Conservation (phyloP, 2,329 filamentous ascomycete species). For the Penicillium oxalicum region DNA sequence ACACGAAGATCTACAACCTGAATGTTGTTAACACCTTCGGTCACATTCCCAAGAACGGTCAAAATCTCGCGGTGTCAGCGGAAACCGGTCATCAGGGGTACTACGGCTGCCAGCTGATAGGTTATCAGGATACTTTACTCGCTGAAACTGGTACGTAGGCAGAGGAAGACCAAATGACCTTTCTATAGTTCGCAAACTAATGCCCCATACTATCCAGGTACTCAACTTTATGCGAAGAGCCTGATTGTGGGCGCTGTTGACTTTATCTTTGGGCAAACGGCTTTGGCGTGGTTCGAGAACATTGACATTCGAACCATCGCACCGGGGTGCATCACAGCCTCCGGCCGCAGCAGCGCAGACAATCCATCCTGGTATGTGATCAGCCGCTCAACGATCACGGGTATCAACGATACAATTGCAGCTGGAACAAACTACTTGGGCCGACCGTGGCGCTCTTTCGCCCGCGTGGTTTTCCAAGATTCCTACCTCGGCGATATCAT, state of each 20-base stretch:
- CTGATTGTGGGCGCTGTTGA: conserved; percentile 25
- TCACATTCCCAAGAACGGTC: conserved; percentile 1
- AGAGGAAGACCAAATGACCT: not conserved
- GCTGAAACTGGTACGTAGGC: conserved; percentile 16
- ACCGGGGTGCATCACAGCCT: conserved; percentile 9
- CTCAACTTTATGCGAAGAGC: conserved; percentile 24
- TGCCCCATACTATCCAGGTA: conserved; percentile 11
- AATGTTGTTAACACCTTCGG: conserved; percentile 2
- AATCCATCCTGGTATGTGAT: conserved; percentile 2
- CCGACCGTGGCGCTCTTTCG: conserved; percentile 12
- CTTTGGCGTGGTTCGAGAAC: conserved; percentile 35
- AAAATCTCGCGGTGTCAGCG: conserved; percentile 5
- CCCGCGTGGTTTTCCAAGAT: conserved; percentile 14
- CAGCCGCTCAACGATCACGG: conserved; percentile 4
- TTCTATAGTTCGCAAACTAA: not conserved
- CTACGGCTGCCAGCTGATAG: conserved; percentile 27
- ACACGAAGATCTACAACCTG: not conserved
- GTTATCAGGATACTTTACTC: conserved; percentile 26
- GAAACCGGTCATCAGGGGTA: conserved; percentile 5
- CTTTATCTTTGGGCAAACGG: conserved; percentile 21
- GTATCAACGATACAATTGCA: not conserved
- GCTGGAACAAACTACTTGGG: conserved; percentile 9
- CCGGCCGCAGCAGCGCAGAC: not conserved
- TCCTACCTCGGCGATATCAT: conserved; percentile 12
- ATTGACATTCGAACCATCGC: conserved; percentile 27